Base-by-base conservation (phyloP, 345 rosid genomes). In the Carallia pectinifolia region DNA sequence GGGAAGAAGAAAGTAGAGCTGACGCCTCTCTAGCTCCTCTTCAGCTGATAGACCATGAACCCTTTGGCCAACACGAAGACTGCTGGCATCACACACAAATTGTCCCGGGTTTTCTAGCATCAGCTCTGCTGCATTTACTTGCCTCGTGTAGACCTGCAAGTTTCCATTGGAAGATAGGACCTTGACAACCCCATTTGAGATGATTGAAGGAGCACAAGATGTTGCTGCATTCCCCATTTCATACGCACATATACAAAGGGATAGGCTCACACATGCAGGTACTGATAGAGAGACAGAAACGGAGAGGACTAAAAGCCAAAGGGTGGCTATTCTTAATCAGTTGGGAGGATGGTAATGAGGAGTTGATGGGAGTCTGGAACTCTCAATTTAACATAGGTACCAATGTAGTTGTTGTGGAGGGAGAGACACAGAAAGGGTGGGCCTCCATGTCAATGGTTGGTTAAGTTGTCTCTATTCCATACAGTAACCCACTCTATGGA, bases 1-100 rank as follows among this genome's bases (percentile, higher is more conserved):
- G n/a, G 89, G 86, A 66, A 87, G 83, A 59, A 85, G 67, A 69
- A 87, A 87, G 77, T 87, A 87, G 62, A 85, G 40, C 8, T 62
- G 74, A 19, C 81, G 80, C 30, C 68, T 65, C 71, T 80, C 75
- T 0, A 87, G 83, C 54, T 79, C 77, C 63, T 85, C 84, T 55
- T 87, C 89, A 0, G 87, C 85, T 0, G 68, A 65, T 7, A 87
- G 58, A 7, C 89, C 87, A 0, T 66, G 77, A 23, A 85, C 65
- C 31, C 91, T 70, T 27, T 64, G 76, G 0, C 87, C 87, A 0
- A 82, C 82, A 38, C 64, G 72, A 13, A 87, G 77, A 62, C 70
- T 56, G 47, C 47, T 58, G 6, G 83, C 82, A 31, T 79, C 80
- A 33, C 91, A 87, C 9, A 87, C 72, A 52, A 85, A 87, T 1